Conservation (phyloP, 2,329 filamentous ascomycete genomes). For the Torrubiella hemipterigena region DNA sequence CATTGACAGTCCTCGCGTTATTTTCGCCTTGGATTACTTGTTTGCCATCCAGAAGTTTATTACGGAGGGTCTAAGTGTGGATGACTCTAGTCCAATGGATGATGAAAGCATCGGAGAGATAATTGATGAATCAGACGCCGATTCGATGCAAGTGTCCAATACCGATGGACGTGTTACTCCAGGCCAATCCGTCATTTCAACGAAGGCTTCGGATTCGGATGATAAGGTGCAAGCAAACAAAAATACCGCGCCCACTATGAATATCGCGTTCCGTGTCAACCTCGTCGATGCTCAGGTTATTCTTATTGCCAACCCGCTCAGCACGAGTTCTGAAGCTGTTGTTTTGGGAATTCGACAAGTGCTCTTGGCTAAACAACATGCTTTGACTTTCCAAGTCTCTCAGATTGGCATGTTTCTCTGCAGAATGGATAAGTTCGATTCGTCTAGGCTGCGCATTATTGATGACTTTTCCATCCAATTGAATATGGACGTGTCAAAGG, state of each 20-base stretch:
- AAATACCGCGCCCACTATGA: conserved; percentile 38
- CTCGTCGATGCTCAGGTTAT: conserved; percentile 95
- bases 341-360: conserved; percentile 92
- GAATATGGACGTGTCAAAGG: conserved; percentile 62
- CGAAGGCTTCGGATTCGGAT: conserved; percentile 11
- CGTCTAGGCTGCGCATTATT: conserved; percentile 76
- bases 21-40: conserved; percentile 91
- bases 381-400: conserved; percentile 83
- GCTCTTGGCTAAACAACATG: conserved; percentile 84
- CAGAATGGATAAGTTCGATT: conserved; percentile 96
- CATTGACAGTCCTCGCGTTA: conserved; percentile 86
- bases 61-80: conserved; percentile 52
- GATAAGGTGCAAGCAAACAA: conserved; percentile 6
- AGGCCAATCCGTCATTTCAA: conserved; percentile 15
- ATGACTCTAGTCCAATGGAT: conserved; percentile 42
- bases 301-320: conserved; percentile 86
- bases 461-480: conserved; percentile 92
- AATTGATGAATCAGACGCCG: conserved; percentile 45
- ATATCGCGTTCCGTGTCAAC: conserved; percentile 79
- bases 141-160: conserved; percentile 39
- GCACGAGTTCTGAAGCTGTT: conserved; percentile 84
- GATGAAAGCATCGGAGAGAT: conserved; percentile 43
- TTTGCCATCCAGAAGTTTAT: conserved; percentile 80
- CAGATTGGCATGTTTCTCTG: conserved; percentile 97
- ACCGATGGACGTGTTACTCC: conserved; percentile 22